Evolutionary conservation across 306 rosid genomes (phyloP), one percentile per base, ranked within the genome.

Genomic region (Rosa chinensis): DNA sequence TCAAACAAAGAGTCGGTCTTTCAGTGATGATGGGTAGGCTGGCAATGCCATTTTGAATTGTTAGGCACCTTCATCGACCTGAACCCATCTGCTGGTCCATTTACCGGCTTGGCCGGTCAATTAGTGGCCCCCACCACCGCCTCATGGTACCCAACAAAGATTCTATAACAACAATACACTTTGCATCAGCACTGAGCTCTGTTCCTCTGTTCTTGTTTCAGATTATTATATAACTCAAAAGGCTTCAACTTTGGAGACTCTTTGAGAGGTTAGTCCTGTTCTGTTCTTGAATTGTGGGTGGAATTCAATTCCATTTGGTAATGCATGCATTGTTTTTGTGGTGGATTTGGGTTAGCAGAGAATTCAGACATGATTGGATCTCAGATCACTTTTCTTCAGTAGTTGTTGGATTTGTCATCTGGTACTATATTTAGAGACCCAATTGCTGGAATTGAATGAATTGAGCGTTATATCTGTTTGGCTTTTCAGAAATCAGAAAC

Each of bases 81-180:
- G 10, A 53, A 42, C 69, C 68, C 69, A 42, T 42, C 69, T 42
- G 69, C 78, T 66, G 14, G 69, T 74, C 78, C 47, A 44, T 40
- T 40, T 4, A 56, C 69, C 55, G 78, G 69, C 69, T 58, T 6
- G 69, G 17, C 39, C 52, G 77, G 77, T 73, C 25, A 18, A 73
- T 21, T 20, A 35, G 10, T 55, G 77, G 67, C 67, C 62, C 55
- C 78, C 78, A 58, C 78, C 78, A 58, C 78, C 69, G 42, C 78
- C 69, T 74, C 55, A 58, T 23, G 21, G 40, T 42, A 58, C 78
- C 69, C 40, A 58, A 56, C 69, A 4, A 74, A 58, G 68, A 74
- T 74, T 74, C 53, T 40, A 74, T 74, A 56, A 58, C 40, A 43
- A 44, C 47, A 40, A 40, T 23, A 58, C 68, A 40, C 55, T 4